A percentile compares a stretch with the other conserved stretches of the same genome.
These are phyloP conservation scores for Phaeomoniella chlamydospora DNA, from an alignment of 2,329 filamentous ascomycete species.

Conservation along the genomic window DNA sequence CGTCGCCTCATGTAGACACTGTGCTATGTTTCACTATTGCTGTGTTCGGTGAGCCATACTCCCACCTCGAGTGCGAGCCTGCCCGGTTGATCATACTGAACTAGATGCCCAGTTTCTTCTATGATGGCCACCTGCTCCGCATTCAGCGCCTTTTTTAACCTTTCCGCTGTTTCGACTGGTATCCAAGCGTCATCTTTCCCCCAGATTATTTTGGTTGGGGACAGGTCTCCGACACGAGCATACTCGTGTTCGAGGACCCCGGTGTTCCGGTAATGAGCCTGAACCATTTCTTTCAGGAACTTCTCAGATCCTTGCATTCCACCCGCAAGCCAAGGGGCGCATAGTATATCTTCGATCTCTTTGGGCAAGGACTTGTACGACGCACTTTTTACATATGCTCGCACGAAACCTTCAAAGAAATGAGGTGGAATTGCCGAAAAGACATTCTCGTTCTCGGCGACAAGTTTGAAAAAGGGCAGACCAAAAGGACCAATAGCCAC, in stretches of 20 bases:
- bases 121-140: conserved; percentile 20
- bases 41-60: too few relatives aligned
- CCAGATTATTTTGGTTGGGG: conserved; percentile 26
- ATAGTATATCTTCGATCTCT: conserved; percentile 21
- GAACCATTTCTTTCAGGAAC: conserved; percentile 26
- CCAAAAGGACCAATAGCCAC: conserved; percentile 29
- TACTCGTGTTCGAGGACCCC: conserved; percentile 24
- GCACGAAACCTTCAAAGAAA: conserved; percentile 23
- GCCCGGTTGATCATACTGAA: conserved; percentile 28
- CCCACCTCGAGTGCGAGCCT: conserved; percentile 23
- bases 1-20: too few relatives aligned
- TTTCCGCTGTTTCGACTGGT: background rate
- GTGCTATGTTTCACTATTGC: too few relatives aligned
- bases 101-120: conserved; percentile 27
- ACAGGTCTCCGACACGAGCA: conserved; percentile 16
- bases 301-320: conserved; percentile 13
- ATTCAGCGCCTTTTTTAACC: conserved; percentile 3
- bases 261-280: conserved; percentile 17
- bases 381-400: conserved; percentile 25
- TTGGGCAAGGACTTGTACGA: conserved; percentile 14
- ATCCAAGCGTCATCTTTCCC: conserved; percentile 1
- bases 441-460: conserved; percentile 18
- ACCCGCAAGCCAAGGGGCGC: conserved; percentile 18
- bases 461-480: conserved; percentile 27
- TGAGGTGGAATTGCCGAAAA: conserved; percentile 19